Evolutionary conservation across 371 early-diverging fungal species (phyloP), one percentile per base, ranked within the genome.

Genomic region (Rhizopus microsporus): DNA sequence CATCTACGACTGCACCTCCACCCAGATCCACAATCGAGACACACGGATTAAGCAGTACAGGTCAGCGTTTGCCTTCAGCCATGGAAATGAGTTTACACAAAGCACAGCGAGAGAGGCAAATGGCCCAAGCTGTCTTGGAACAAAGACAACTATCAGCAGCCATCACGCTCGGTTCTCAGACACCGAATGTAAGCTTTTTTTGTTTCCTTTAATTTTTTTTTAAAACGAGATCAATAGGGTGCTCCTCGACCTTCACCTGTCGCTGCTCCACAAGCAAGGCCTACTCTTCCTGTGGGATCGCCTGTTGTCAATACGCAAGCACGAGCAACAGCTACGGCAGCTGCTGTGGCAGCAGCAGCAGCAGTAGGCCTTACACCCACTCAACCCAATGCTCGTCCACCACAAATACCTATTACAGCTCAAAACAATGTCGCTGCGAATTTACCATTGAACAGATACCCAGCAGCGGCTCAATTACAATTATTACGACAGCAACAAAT

Each of bases 81-180:
- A 78, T 84, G 52, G 93, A 93, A 47, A 67, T 95, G 40, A 83
- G 85, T 59, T 55, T 78, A 47, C 71, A 84, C 46, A 93, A 92
- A 71, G 78, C 83, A 7, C 87, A 88, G 32, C 75, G 91, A 15
- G 93, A 93, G 47, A 72, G 88, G 13, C 87, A 88, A 37, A 54
- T 89, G 57, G 83, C 77, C 42, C 88, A 91, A 54, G 81, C 84
- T 10, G 47, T 86, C 30, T 66, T 85, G 45, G 90, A 88, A 58
- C 89, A 88, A 55, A 79, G 89, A 7, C 85, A 88, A 40, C 68
- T 83, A 42, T 79, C 86, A 6, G 77, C 86, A 0, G 63, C 59
- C 5, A 68, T 85, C 39, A 44, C 54, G 33, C 51, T 64, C 31
- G 59, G 55, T 8, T 42, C 58, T 9, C 58, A 63, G 50, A 53